Base-by-base conservation (phyloP, 768 basidiomycete genomes). In the Kwoniella bestiolae region DNA sequence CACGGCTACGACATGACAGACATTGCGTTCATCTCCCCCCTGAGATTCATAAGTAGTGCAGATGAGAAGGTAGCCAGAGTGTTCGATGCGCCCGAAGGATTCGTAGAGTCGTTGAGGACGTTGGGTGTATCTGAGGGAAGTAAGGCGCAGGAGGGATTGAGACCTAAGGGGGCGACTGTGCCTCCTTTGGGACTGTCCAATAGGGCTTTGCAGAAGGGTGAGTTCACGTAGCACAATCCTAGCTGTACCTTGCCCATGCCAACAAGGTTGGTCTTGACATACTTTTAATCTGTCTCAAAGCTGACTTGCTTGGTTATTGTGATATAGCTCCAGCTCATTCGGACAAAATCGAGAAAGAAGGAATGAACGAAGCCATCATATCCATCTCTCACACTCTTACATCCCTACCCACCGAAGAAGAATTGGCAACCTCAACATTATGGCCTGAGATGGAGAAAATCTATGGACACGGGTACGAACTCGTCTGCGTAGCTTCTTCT, bases 391-490 rank as follows among this genome's bases (percentile, higher is more conserved):
- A 71, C 11, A 68, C 74, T 1, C 66, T 82, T 31, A 71, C 74
- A 5, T 60, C 77, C 14, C 75, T 84, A 23, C 84, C 96, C 0
- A 91, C 92, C 62, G 96, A 98, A 77, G 92, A 91, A 11, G 94
- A 97, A 79, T 85, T 98, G 0, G 89, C 92, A 0, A 86, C 88
- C 0, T 86, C 86, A 16, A 98, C 95, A 0, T 84, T 98, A 0
- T 99, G 96, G 96, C 96, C 95, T 0, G 96, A 99, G 82, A 83
- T 88, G 1, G 96, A 98, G 74, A 99, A 99, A 79, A 84, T 99
- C 0, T 99, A 96, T 79, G 96, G 95, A 4, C 96, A 98, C 80
- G 94, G 95, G 45, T 98, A 97, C 73, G 96, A 99, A 92, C 90
- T 91, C 7, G 90, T 94, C 51, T 86, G 90, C 0, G 82, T 97